phyloP scores from a whole-genome alignment of 352 stramenopile species.

The Globisporangium emineosum region DNA sequence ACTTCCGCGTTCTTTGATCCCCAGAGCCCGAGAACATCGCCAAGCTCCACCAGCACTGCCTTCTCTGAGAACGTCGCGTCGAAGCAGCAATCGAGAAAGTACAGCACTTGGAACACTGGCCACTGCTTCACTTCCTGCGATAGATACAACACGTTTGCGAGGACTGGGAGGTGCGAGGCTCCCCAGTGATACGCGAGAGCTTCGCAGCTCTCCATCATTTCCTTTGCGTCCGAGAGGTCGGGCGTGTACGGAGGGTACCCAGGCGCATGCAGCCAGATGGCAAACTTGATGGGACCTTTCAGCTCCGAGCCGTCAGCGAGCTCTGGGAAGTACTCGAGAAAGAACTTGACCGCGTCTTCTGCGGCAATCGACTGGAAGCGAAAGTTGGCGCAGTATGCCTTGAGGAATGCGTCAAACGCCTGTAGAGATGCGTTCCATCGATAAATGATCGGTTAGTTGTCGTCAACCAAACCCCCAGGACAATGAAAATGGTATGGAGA shows the following conservation, averaged over 20 bases:
- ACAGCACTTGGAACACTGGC: slow-evolving; percentile 55
- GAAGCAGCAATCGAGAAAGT: slow-evolving; percentile 68
- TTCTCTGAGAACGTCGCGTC: slow-evolving; percentile 36
- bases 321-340: slow-evolving; percentile 61
- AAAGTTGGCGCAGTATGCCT: slow-evolving; percentile 58
- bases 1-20: slow-evolving; percentile 60
- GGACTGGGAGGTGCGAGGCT: slow-evolving; percentile 40
- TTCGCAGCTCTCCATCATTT: slow-evolving; percentile 70
- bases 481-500: neutral
- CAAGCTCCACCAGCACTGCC: slow-evolving; percentile 47
- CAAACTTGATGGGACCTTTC: slow-evolving; percentile 58
- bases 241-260: slow-evolving; percentile 56
- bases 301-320: slow-evolving; percentile 50
- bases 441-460: neutral
- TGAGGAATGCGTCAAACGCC: slow-evolving; percentile 70
- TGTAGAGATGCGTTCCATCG: slow-evolving; percentile 14
- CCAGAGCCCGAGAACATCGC: slow-evolving; percentile 54
- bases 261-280: slow-evolving; percentile 63
- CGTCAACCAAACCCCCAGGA: neutral
- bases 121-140: slow-evolving; percentile 56
- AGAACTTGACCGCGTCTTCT: slow-evolving; percentile 69
- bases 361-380: slow-evolving; percentile 76
- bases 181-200: slow-evolving; percentile 62
- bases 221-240: slow-evolving; percentile 59
- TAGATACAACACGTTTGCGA: slow-evolving; percentile 61